phyloP scores from a whole-genome alignment of 345 rosid species.

The Eucalyptus sideroxylon region DNA sequence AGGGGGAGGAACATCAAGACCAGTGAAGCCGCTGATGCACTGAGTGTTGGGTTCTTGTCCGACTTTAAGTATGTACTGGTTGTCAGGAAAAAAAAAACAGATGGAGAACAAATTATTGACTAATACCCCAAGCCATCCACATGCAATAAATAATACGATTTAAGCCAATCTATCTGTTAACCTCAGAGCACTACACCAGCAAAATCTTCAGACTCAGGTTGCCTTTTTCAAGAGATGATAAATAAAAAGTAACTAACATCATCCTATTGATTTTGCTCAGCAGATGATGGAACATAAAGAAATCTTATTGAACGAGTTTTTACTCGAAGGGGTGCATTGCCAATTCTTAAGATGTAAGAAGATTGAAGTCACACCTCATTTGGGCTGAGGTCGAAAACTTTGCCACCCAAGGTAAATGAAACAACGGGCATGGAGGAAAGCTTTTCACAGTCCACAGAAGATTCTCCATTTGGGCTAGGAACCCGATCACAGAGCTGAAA shows the following conservation, averaged over 20 bases:
- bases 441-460: conserved; percentile 64
- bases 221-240: not conserved
- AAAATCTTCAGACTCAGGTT: not conserved
- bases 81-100: not conserved
- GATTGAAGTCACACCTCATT: conserved; percentile 33
- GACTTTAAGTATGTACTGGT: conserved; percentile 82
- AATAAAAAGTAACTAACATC: not conserved
- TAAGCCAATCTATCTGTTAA: not conserved
- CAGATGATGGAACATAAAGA: not conserved
- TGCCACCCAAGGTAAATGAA: conserved; percentile 73
- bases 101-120: not conserved
- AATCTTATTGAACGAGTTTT: not conserved
- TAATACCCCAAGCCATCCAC: not conserved
- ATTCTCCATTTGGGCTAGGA: conserved; percentile 85
- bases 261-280: not conserved
- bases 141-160: not conserved
- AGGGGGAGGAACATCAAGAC: conserved; percentile 77
- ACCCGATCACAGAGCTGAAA: conserved; percentile 72
- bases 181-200: not conserved
- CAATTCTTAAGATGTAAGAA: not conserved
- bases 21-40: conserved; percentile 88
- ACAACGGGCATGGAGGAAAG: conserved; percentile 72
- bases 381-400: conserved; percentile 54
- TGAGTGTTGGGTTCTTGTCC: conserved; percentile 67
- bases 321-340: not conserved